A percentile compares a stretch with the other conserved stretches of the same genome.
Evolutionary conservation across 768 basidiomycete genomes (phyloP).

Genomic region (Hericium coralloides): DNA sequence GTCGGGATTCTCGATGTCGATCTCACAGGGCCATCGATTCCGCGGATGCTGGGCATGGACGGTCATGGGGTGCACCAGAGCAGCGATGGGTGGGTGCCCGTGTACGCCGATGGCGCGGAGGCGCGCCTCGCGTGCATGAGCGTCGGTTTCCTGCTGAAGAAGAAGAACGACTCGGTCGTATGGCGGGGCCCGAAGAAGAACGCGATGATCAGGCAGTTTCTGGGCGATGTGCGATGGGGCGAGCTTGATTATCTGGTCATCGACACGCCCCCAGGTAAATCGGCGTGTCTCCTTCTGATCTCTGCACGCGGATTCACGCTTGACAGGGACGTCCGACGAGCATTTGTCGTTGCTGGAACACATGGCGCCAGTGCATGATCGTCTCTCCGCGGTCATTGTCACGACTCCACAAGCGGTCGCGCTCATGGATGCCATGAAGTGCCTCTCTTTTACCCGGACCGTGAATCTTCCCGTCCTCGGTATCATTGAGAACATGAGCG

Average conservation of each 20-base stretch:
- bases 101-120: constrained; percentile 78
- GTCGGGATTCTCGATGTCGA: constrained; percentile 93
- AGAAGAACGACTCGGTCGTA: constrained; percentile 86
- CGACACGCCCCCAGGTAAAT: constrained; percentile 93
- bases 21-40: constrained; percentile 90
- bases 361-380: constrained; percentile 72
- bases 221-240: constrained; percentile 93
- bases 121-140: constrained; percentile 89
- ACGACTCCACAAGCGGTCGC: constrained; percentile 98
- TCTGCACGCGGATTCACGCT: background rate
- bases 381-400: constrained; percentile 81
- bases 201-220: constrained; percentile 94
- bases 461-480: constrained; percentile 84
- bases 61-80: constrained; percentile 86
- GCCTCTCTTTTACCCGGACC: constrained; percentile 88
- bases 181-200: constrained; percentile 99
- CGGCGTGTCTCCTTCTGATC: background rate
- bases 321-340: constrained; percentile 94
- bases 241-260: constrained; percentile 87
- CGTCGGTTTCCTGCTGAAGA: constrained; percentile 89
- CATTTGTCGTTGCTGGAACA: constrained; percentile 94
- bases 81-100: constrained; percentile 95
- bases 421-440: constrained; percentile 91
- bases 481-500: constrained; percentile 97
- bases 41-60: constrained; percentile 90